Base-by-base conservation (phyloP, 768 basidiomycete species). In the Boletus subcaerulescens region DNA sequence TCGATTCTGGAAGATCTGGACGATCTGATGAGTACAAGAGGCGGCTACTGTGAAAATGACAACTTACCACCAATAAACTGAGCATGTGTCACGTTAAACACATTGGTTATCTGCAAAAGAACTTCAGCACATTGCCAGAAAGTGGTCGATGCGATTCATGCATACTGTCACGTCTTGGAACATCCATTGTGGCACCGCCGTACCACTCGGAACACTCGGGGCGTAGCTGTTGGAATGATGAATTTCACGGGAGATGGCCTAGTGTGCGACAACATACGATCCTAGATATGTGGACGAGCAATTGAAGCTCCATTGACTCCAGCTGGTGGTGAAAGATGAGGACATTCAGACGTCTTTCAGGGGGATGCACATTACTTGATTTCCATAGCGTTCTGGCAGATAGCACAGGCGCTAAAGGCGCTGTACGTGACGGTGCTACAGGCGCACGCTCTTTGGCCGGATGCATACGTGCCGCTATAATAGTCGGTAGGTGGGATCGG, bases 141-240 rank as follows among this genome's bases (percentile, higher is more conserved):
- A 8, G 55, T 17, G 14, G 9, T 4, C 0, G 12, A 22, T 26
- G 12, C 14, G 26, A 36, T 38, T 57, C 65, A 41, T n/a, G 39
- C 78, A 44, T 60, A 78, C 77, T 62, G 73, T 65, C n/a, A 85
- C 78, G 52, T 83, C 77, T 33, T 80, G 68, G 56, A 79, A 87
- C 13, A 84, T 84, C 85, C 85, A 87, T 10, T 76, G 76, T 10
- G 84, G 85, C 22, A 87, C 74, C 12, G 73, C 69, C 2, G 79
- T 73, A 10, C 76, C 77, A 0, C 60, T 52, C 3, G 85, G 84
- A 43, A 86, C 66, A 18, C 66, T 58, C 12, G 69, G 48, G 0
- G 81, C 78, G 55, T 71, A 84, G 17, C 81, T 81, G 40, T 50
- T 17, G 45, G 11, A 35, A 32, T 24, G 12, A 17, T 59, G 11